Conservation (phyloP, 225 moss, liverwort and hornwort species). For the Physcomitrium patens region DNA sequence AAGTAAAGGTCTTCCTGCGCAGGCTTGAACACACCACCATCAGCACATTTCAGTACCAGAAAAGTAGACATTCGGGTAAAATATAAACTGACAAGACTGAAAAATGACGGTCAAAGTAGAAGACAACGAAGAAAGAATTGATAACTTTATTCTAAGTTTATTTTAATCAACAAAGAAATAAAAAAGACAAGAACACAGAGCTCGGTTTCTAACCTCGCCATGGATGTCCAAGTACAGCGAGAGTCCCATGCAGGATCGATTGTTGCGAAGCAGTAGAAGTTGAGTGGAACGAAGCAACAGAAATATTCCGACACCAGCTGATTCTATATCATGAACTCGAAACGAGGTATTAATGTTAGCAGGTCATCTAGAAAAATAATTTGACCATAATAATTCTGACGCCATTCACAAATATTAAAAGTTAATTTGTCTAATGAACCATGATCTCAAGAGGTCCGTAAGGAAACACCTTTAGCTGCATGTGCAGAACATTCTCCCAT, state of each 20-base stretch:
- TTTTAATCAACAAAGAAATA: too few species aligned
- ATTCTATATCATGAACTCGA: conserved; percentile 40
- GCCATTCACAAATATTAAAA: not conserved
- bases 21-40: conserved; percentile 35
- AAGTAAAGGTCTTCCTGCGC: conserved; percentile 62
- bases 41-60: conserved; percentile 17
- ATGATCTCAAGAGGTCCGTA: conserved; percentile 6
- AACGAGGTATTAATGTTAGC: not conserved
- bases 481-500: conserved; percentile 61
- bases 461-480: conserved; percentile 47
- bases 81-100: not conserved
- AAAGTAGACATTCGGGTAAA: too few species aligned
- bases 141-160: too few species aligned
- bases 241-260: conserved; percentile 59
- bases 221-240: conserved; percentile 55
- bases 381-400: not conserved
- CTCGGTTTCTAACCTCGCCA: conserved; percentile 51
- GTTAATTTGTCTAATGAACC: not conserved
- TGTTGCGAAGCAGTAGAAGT: conserved; percentile 57
- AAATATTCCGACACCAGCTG: conserved; percentile 63
- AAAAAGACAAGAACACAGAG: too few species aligned
- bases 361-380: conserved; percentile 2
- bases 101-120: conserved; percentile 13
- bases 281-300: conserved; percentile 61
- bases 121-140: too few species aligned